Conservation (phyloP, 495 filamentous ascomycete species). For the Amphirosellinia nigrospora region DNA sequence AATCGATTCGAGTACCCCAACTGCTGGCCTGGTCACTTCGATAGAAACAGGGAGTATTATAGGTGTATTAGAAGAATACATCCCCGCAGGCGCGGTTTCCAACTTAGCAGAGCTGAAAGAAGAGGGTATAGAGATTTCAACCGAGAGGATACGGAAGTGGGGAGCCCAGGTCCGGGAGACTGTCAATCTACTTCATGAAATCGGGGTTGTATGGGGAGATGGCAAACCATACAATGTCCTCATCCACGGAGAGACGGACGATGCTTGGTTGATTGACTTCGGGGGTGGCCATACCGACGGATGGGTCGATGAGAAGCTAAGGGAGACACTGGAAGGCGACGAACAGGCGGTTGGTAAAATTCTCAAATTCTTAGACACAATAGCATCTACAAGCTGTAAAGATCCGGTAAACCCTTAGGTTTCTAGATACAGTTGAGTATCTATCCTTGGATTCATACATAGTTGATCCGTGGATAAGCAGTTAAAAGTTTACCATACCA, state of each 20-base stretch:
- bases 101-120: conserved; percentile 19
- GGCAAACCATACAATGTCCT: conserved; percentile 23
- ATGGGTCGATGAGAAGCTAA: conserved; percentile 19
- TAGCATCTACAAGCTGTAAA: too few species aligned
- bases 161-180: too few species aligned
- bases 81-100: background rate
- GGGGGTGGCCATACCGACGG: conserved; percentile 3
- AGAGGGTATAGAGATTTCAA: conserved; percentile 23
- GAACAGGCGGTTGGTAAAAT: conserved; percentile 16
- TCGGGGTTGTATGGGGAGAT: conserved; percentile 21
- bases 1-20: conserved; percentile 27
- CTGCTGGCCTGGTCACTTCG: conserved; percentile 23
- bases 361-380: conserved; percentile 1
- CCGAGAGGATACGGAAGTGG: too few species aligned
- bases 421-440: too few species aligned
- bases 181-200: conserved; percentile 13
- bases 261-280: conserved; percentile 16
- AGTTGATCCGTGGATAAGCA: background rate
- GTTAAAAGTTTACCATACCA: background rate
- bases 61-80: conserved; percentile 26
- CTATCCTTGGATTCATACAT: background rate
- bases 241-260: conserved; percentile 24
- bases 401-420: too few species aligned
- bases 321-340: conserved; percentile 9
- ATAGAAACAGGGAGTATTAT: conserved; percentile 11